Percentiles rank a stretch among this genome's conserved stretches.
phyloP scores from a whole-genome alignment of 805 yeast genomes.

The Hanseniaspora meyeri region DNA sequence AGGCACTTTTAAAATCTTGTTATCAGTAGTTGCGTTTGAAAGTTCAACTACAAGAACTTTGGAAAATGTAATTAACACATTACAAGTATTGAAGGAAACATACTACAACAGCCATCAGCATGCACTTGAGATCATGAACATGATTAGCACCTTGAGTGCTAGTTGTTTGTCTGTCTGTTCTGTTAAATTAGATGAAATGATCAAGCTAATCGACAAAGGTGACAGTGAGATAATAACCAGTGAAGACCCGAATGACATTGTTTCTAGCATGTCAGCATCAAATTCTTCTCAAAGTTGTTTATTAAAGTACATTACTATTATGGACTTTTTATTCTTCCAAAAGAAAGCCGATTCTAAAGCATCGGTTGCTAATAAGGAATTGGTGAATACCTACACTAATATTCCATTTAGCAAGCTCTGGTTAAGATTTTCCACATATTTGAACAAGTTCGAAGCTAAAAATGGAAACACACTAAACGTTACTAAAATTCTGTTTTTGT shows the following conservation, averaged over 20 bases:
- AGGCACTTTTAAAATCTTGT: not conserved
- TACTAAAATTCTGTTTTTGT: conserved; percentile 62
- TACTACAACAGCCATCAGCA: conserved; percentile 35
- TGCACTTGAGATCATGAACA: conserved; percentile 38
- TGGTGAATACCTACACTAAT: conserved; percentile 40
- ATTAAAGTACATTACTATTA: conserved; percentile 73
- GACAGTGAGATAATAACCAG: conserved; percentile 38
- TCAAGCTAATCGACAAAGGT: conserved; percentile 45
- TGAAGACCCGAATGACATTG: conserved; percentile 34
- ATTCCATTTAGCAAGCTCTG: conserved; percentile 68
- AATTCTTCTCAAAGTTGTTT: conserved; percentile 81
- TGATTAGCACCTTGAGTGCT: conserved; percentile 35
- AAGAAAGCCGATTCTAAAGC: conserved; percentile 16
- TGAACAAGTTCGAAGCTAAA: conserved; percentile 41
- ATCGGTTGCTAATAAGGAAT: conserved; percentile 21
- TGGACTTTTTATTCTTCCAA: conserved; percentile 62
- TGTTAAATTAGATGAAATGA: conserved; percentile 42
- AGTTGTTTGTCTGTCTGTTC: conserved; percentile 36
- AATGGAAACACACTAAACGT: conserved; percentile 31
- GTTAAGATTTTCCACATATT: conserved; percentile 69
- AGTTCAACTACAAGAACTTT: conserved; percentile 79
- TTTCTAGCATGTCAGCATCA: conserved; percentile 61
- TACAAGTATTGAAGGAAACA: conserved; percentile 52
- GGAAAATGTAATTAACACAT: conserved; percentile 67
- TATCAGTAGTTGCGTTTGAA: conserved; percentile 43